A percentile compares a stretch with the other conserved stretches of the same genome.
Evolutionary conservation across 495 filamentous ascomycete genomes (phyloP).

Genomic region (Lasiosphaeris hirsuta): DNA sequence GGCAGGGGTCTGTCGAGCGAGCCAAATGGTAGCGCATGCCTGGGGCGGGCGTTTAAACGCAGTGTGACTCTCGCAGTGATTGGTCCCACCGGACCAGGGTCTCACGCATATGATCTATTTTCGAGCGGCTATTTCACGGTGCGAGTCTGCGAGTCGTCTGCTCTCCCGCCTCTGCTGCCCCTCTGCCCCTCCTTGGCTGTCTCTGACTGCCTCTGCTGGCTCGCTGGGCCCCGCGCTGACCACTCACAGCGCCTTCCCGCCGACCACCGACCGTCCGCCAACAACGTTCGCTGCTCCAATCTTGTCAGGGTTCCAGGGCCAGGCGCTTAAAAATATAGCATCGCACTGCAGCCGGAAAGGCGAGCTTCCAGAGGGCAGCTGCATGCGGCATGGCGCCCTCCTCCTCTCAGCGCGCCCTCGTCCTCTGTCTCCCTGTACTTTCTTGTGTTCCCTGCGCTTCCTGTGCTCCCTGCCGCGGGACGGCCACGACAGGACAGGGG

Average conservation of each 20-base stretch:
- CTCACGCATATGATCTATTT: conserved; percentile 24
- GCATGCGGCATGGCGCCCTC: conserved; percentile 2
- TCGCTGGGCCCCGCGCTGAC: conserved; percentile 13
- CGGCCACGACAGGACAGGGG: not conserved
- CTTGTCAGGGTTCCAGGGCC: conserved; percentile 1
- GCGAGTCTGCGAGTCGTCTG: not conserved
- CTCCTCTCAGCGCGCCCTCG: not conserved
- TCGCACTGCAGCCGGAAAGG: conserved; percentile 20
- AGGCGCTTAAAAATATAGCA: conserved; percentile 24
- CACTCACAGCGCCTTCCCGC: conserved; percentile 15
- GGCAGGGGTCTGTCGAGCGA: not conserved
- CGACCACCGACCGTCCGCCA: not conserved
- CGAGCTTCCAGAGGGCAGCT: conserved; percentile 21
- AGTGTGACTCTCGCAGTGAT: conserved; percentile 27
- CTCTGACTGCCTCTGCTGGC: not conserved
- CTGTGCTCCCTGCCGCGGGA: not conserved
- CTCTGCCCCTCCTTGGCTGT: not conserved
- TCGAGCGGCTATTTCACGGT: conserved; percentile 22
- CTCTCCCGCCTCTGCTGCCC: not conserved
- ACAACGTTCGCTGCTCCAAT: conserved; percentile 1
- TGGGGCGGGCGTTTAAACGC: conserved; percentile 29
- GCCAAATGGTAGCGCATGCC: not conserved
- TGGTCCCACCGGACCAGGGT: conserved; percentile 14
- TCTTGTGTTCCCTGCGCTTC: not conserved
- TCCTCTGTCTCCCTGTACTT: not conserved